Evolutionary conservation across 805 yeast genomes (phyloP).

Genomic region (Candida easanensis): DNA sequence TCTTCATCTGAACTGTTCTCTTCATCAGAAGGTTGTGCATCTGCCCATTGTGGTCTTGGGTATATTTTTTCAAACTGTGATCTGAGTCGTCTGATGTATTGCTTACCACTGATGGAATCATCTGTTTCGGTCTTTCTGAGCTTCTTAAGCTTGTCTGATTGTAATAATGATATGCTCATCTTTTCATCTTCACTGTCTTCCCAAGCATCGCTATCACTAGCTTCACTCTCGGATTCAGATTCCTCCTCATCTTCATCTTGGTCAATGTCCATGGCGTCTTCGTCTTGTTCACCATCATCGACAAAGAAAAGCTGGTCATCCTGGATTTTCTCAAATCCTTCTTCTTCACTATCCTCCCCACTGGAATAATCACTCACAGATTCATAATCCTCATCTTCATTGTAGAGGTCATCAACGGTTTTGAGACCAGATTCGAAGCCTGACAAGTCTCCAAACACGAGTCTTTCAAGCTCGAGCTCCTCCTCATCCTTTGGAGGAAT

Average conservation of each 20-base stretch:
- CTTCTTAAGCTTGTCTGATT: constrained; percentile 63
- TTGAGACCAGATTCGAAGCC: constrained; percentile 68
- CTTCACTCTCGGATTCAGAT: constrained; percentile 31
- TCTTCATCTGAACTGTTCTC: constrained; percentile 30
- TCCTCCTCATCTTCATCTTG: constrained; percentile 21
- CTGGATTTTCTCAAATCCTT: constrained; percentile 32
- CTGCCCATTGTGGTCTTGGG: constrained; percentile 86
- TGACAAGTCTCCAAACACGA: constrained; percentile 85
- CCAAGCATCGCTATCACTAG: constrained; percentile 60
- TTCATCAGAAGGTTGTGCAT: constrained; percentile 25
- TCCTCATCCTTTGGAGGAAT: constrained; percentile 78
- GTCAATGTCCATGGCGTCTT: constrained; percentile 15
- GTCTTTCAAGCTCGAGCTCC: constrained; percentile 72
- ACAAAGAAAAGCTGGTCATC: constrained; percentile 55
- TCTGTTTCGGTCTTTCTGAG: constrained; percentile 62
- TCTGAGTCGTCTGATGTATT: constrained; percentile 62
- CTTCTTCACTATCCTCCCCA: constrained; percentile 24
- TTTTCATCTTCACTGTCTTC: constrained; percentile 87
- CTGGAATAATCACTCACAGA: constrained; percentile 32
- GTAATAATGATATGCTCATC: constrained; percentile 54
- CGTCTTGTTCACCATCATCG: constrained; percentile 41
- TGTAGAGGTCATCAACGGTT: constrained; percentile 53
- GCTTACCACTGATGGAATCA: constrained; percentile 49
- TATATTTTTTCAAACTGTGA: constrained; percentile 70
- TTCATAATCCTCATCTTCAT: constrained; percentile 38